Base-by-base conservation (phyloP, 305 asterid species). In the Nicotiana rustica region DNA sequence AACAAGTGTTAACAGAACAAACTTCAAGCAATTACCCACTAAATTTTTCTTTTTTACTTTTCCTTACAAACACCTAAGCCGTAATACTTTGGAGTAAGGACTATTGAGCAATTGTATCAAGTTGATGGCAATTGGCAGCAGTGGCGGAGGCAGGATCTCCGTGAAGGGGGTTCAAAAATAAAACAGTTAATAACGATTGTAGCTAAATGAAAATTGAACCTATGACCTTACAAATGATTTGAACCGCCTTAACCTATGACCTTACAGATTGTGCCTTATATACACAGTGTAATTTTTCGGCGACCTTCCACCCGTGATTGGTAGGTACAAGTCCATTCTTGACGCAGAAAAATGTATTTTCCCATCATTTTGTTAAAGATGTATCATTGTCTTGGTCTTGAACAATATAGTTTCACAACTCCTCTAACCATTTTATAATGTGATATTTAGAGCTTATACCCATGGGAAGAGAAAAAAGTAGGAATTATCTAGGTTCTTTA, bases 11-110 rank as follows among this genome's bases (percentile, higher is more conserved):
- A 19, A 12, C 14, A 44, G 61, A 71, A 71, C 60, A 71, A 71
- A 35, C 78, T 44, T 19, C 78, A 19, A 52, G 66, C 80, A 75
- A 75, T 52, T 14, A 73, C 62, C 64, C 13, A 25, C 41, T 13
- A 2, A 75, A 13, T 52, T 8, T 52, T 4, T 9, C 25, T 75
- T 52, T 47, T 75, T 8, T 57, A 59, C 4, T 59, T 17, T 4
- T n/a, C 5, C 65, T 29, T 5, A 21, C 62, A 29, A 75, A 75
- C 17, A 75, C 49, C 80, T 75, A 75, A 52, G 17, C 47, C 1
- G 17, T 13, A 66, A 21, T 13, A 21, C 7, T 19, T 0, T 70
- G 35, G 19, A 31, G 0, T 19, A 10, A 25, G 15, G 25, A 49
- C 15, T 35, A 47, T 71, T 21, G 62, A 71, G 79, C 38, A 21